Conservation (phyloP, 129 eudicot species). For the Tagetes patula region DNA sequence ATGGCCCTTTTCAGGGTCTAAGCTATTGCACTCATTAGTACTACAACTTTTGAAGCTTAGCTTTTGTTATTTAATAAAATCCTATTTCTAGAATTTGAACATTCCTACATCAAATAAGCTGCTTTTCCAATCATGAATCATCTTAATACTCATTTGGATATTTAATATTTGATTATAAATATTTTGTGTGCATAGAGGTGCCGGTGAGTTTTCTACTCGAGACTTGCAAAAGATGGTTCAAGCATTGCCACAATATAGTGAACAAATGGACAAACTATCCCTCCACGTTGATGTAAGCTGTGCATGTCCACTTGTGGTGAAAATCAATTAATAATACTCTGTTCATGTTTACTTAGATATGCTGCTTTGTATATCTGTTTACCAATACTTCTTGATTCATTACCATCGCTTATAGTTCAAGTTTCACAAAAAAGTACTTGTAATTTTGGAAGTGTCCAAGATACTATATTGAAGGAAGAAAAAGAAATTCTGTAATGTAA, state of each 20-base stretch:
- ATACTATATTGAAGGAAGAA: conserved; percentile 10
- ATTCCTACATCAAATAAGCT: conserved; percentile 2
- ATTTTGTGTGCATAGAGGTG: conserved; percentile 49
- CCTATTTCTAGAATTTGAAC: neutral
- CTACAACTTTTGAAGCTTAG: neutral
- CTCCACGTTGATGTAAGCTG: conserved; percentile 97
- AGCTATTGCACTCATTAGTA: neutral
- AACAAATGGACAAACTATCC: conserved; percentile 89
- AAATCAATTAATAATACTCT: neutral
- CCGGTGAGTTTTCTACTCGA: conserved; percentile 81
- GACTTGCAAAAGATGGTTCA: conserved; percentile 97
- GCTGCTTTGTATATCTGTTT: neutral
- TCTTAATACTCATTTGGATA: neutral
- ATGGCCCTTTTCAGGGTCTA: neutral
- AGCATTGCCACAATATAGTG: conserved; percentile 95
- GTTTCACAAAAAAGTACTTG: neutral
- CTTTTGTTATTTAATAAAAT: neutral
- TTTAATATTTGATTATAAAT: conserved; percentile 10
- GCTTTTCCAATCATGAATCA: neutral
- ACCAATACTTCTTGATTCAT: conserved; percentile 11
- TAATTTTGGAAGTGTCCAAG: neutral
- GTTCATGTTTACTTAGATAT: neutral
- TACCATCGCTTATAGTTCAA: neutral
- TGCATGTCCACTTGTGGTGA: neutral
- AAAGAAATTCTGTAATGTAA: neutral